Conservation (phyloP, 257 asterid genomes). For the Oldenlandia corymbosa region DNA sequence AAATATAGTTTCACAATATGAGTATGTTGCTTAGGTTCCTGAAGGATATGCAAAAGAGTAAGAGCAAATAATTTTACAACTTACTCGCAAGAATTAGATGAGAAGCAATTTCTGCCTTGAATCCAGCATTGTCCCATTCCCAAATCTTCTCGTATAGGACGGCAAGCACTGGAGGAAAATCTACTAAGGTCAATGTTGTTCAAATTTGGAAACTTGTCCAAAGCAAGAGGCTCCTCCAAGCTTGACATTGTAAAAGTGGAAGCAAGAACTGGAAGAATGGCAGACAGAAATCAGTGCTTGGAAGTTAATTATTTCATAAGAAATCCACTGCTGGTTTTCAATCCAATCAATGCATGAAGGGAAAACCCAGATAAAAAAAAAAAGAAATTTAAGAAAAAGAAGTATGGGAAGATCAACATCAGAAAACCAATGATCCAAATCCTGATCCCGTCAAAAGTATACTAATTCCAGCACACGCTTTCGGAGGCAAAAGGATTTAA, state of each 20-base stretch:
- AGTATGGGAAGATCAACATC: conserved; percentile 3
- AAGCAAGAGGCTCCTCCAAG: conserved; percentile 89
- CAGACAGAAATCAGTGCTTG: conserved; percentile 19
- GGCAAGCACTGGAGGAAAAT: conserved; percentile 72
- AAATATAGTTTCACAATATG: too few species aligned
- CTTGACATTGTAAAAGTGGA: conserved; percentile 62
- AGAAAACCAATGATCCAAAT: conserved; percentile 11
- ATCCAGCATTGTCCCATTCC: conserved; percentile 76
- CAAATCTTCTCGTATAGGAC: conserved; percentile 63
- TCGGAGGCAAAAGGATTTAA: background rate
- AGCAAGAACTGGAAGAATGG: conserved; percentile 21
- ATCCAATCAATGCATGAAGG: conserved; percentile 14
- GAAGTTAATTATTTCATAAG: conserved; percentile 4
- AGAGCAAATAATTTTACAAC: conserved; percentile 16
- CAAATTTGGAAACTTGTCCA: conserved; percentile 78
- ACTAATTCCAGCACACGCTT: background rate
- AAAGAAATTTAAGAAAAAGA: too few species aligned
- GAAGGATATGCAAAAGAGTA: background rate
- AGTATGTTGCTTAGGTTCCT: too few species aligned
- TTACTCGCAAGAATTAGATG: conserved; percentile 80
- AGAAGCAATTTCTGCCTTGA: conserved; percentile 87
- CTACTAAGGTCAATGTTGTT: conserved; percentile 61
- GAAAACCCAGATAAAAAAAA: too few species aligned
- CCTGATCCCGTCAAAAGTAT: conserved; percentile 1
- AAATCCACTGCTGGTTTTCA: conserved; percentile 16